Conservation (phyloP, 2,329 filamentous ascomycete genomes). For the Fusarium sp. region DNA sequence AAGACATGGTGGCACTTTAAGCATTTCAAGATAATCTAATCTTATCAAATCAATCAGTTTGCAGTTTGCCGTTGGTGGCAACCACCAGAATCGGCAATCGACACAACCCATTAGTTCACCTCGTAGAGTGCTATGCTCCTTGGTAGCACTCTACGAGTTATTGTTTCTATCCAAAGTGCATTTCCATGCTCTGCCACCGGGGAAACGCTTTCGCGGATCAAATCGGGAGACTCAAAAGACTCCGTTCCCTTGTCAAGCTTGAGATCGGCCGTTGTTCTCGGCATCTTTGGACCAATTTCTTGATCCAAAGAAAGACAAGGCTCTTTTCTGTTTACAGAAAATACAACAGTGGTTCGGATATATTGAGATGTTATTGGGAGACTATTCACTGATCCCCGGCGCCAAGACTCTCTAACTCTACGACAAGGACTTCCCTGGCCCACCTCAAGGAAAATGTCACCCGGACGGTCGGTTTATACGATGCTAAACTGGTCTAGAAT, state of each 20-base stretch:
- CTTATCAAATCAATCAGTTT: slow-evolving; percentile 21
- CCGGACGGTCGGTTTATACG: background rate
- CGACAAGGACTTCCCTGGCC: background rate
- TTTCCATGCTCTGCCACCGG: background rate
- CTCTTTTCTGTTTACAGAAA: background rate
- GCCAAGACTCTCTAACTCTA: slow-evolving; percentile 1
- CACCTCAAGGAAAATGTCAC: background rate
- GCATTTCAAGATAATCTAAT: slow-evolving; percentile 5
- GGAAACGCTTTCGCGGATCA: background rate
- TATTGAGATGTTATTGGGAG: background rate
- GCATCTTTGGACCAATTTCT: background rate
- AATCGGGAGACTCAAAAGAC: background rate
- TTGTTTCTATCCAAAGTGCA: background rate
- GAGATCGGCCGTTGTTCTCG: background rate
- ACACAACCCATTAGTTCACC: background rate
- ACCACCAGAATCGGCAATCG: background rate
- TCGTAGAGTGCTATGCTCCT: background rate
- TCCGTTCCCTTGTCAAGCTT: background rate
- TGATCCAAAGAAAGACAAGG: background rate
- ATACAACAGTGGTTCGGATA: background rate
- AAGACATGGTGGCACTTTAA: background rate
- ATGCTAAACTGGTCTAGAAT: background rate
- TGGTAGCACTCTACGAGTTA: too few species aligned
- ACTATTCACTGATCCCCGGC: too few species aligned
- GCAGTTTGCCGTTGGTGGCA: background rate